Conservation (phyloP, 345 rosid genomes). For the Pistacia vera region DNA sequence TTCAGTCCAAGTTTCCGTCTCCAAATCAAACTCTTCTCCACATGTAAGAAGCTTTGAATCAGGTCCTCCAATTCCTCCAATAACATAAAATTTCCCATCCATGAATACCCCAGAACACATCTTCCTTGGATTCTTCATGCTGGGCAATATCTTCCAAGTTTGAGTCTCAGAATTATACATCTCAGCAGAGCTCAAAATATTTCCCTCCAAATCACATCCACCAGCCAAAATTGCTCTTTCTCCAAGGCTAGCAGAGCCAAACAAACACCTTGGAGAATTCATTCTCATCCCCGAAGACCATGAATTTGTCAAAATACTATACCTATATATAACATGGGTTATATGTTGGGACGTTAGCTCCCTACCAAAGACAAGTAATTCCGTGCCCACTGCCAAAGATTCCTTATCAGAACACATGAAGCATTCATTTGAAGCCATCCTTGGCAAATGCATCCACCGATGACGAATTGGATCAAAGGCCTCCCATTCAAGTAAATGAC, state of each 20-base stretch:
- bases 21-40: constrained; percentile 83
- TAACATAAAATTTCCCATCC: constrained; percentile 85
- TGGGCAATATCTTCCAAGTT: constrained; percentile 58
- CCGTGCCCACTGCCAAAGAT: constrained; percentile 45
- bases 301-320: constrained; percentile 76
- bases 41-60: constrained; percentile 62
- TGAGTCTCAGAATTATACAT: constrained; percentile 90
- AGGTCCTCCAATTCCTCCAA: constrained; percentile 75
- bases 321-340: constrained; percentile 65
- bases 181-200: constrained; percentile 67
- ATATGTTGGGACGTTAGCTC: constrained; percentile 46
- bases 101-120: constrained; percentile 95
- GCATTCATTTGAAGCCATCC: constrained; percentile 68
- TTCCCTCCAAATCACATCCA: constrained; percentile 72
- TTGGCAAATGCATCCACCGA: constrained; percentile 86
- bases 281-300: constrained; percentile 81
- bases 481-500: constrained; percentile 85
- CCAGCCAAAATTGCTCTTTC: constrained; percentile 88
- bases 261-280: constrained; percentile 88
- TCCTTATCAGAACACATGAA: constrained; percentile 82
- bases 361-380: constrained; percentile 76
- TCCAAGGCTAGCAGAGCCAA: constrained; percentile 93
- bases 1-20: constrained; percentile 69
- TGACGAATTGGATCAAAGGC: constrained; percentile 78
- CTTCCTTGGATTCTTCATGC: constrained; percentile 83